Conservation (phyloP, 208 protist species). For the Tritrichomonas musculus region DNA sequence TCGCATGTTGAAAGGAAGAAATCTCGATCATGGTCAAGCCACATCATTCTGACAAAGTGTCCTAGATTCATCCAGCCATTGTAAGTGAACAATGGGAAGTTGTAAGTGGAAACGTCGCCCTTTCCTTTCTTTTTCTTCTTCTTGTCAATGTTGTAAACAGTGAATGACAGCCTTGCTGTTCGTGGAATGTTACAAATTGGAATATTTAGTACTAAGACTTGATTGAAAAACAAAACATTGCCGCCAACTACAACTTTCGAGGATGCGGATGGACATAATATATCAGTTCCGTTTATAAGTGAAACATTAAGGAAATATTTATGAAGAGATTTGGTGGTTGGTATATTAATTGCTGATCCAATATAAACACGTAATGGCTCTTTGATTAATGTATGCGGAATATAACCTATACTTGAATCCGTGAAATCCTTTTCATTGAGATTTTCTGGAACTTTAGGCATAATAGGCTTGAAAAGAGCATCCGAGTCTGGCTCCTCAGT, state of each 20-base stretch:
- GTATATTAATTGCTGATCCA: background rate
- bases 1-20: background rate
- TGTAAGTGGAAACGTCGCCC: background rate
- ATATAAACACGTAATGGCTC: background rate
- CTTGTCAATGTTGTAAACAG: background rate
- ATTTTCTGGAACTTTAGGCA: too few species aligned
- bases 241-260: background rate
- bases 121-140: background rate
- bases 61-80: background rate
- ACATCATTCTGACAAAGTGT: background rate
- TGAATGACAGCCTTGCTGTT: background rate
- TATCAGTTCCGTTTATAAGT: background rate
- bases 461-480: background rate
- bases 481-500: too few species aligned
- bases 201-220: background rate
- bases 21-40: background rate
- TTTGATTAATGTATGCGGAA: background rate
- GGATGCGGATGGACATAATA: background rate
- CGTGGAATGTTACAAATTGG: background rate
- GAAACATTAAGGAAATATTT: background rate
- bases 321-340: background rate
- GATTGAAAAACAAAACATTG: background rate
- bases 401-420: background rate
- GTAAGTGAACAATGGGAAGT: background rate
- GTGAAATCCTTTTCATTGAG: too few species aligned